Evolutionary conservation across 768 basidiomycete species (phyloP), one percentile per base, ranked within the genome.

Genomic region (Agaricus blazei): DNA sequence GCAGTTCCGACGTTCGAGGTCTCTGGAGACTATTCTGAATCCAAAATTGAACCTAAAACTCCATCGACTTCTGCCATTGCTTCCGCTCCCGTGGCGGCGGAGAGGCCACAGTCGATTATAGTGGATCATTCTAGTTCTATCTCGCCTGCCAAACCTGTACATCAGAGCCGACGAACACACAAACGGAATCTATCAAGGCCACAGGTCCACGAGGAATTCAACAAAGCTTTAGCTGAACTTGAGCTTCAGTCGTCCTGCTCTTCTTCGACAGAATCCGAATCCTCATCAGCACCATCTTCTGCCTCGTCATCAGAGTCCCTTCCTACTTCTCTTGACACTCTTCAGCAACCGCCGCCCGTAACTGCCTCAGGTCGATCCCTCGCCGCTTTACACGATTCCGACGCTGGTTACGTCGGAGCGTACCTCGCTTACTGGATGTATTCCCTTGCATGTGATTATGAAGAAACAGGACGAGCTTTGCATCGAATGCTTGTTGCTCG

Each of bases 351-450:
- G 24, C 58, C 37, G 19, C 60, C 41, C 9, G 50, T 52, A 29
- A 51, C 43, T 9, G 56, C 72, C 8, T 73, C 72, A 1, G 72
- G 72, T 14, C 63, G 70, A 3, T 69, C 69, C 46, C 66, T 75
- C 1, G 71, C 74, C 1, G 71, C 70, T 9, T 57, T 75, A n/a
- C 74, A 75, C 48, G 68, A 72, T 58, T 72, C 72, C 8, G 67
- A 71, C 53, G 74, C 71, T 2, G 71, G 72, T 24, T 71, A 75
- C 56, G 74, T 75, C 38, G 74, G 71, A 9, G 71, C 71, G 1
- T 75, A 72, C 54, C 62, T 75, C 36, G 72, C 72, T 24, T 73
- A 74, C 51, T 75, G 72, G 72, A 75, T 75, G 74, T 73, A 71
- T 53, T 72, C 70, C 1, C 69, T 73, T 48, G 72, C 66, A 11